phyloP scores from a whole-genome alignment of 345 rosid species.

The Aethionema arabicum region DNA sequence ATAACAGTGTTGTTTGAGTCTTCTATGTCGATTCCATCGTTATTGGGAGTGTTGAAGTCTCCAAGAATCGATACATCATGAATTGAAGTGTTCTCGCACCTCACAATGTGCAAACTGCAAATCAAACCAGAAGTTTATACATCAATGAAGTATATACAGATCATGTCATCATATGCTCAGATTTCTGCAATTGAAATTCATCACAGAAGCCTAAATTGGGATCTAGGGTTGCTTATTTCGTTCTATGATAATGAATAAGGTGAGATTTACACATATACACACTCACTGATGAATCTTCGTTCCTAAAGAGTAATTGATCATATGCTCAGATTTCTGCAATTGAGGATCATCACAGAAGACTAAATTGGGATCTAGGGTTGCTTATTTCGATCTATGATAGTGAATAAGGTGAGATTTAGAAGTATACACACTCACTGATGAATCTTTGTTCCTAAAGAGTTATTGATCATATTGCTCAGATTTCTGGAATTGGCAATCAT shows the following conservation, averaged over 20 bases:
- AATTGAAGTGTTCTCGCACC: slow-evolving; percentile 59
- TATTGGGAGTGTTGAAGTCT: slow-evolving; percentile 83
- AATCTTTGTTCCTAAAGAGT: background rate
- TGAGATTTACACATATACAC: no score
- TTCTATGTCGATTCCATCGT: slow-evolving; percentile 89
- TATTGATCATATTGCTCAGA: background rate
- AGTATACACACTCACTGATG: background rate
- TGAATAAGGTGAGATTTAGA: background rate
- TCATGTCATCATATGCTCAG: background rate
- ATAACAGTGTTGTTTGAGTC: slow-evolving; percentile 79
- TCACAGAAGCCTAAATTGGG: background rate
- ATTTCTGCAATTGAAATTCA: slow-evolving; percentile 13
- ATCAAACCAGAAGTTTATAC: slow-evolving; percentile 1
- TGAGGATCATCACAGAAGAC: slow-evolving; percentile 7
- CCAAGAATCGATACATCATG: slow-evolving; percentile 78
- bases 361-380: background rate
- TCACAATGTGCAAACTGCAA: slow-evolving; percentile 81
- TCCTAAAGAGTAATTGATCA: background rate
- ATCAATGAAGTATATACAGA: background rate
- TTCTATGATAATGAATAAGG: background rate
- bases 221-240: background rate
- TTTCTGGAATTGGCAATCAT: slow-evolving; percentile 15
- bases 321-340: slow-evolving; percentile 13
- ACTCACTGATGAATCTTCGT: background rate
- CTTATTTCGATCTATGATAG: background rate